Percentiles rank a stretch among this genome's conserved stretches.
Conservation (phyloP, 2,329 filamentous ascomycete species). For the Microsporum ferrugineum region DNA sequence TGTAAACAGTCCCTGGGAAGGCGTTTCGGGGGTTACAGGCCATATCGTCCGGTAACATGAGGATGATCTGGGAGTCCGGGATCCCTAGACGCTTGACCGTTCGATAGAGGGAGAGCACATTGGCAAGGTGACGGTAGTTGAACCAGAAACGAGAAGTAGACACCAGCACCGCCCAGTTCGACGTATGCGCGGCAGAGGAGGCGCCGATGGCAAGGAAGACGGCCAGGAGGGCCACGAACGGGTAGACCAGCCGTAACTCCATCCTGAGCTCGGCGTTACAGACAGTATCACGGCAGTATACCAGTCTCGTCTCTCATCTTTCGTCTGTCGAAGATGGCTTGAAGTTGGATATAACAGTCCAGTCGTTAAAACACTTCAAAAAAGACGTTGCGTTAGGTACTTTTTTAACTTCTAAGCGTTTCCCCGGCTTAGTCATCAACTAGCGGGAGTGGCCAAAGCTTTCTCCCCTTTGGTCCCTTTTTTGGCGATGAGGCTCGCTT, state of each 20-base stretch:
- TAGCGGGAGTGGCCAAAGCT: neutral
- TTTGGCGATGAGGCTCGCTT: neutral
- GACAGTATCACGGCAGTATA: neutral
- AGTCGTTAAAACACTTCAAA: too few relatives aligned
- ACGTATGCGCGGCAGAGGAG: conserved; percentile 55
- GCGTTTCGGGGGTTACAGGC: conserved; percentile 97
- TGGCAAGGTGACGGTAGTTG: conserved; percentile 97
- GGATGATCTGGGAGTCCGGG: conserved; percentile 95
- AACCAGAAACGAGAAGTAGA: conserved; percentile 99
- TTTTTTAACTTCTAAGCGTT: neutral
- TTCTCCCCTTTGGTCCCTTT: neutral
- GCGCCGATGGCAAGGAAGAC: conserved; percentile 7
- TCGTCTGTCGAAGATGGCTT: neutral
- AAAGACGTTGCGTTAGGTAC: neutral
- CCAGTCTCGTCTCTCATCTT: neutral
- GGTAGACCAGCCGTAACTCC: neutral
- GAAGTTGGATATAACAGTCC: neutral
- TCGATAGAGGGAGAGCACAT: conserved; percentile 92
- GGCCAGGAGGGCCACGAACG: conserved; percentile 12
- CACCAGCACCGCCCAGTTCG: conserved; percentile 98
- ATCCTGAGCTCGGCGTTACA: neutral
- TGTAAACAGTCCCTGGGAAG: conserved; percentile 96
- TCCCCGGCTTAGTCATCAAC: neutral
- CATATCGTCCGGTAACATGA: conserved; percentile 99
- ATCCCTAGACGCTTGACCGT: conserved; percentile 97